These are phyloP conservation scores for Madurella mycetomatis DNA, from an alignment of 2,329 filamentous ascomycete species.

Conservation along the genomic window DNA sequence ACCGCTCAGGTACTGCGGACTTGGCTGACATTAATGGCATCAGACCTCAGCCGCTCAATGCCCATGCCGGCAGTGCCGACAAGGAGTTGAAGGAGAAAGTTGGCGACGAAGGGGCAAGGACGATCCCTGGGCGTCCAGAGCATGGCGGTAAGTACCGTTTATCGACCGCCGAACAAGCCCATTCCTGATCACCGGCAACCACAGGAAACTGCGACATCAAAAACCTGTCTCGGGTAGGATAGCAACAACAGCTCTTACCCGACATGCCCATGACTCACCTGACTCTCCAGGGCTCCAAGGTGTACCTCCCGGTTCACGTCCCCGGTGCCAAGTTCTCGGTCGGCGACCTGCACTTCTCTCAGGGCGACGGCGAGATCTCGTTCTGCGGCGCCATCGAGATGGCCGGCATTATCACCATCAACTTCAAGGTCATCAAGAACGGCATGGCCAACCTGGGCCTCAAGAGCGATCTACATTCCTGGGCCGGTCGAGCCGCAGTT, in stretches of 20 bases:
- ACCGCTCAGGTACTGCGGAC: background rate
- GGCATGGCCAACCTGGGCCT: conserved; percentile 70
- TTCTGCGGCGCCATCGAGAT: conserved; percentile 92
- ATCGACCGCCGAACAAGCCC: no score
- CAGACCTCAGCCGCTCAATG: conserved; percentile 61
- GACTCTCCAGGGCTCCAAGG: conserved; percentile 50
- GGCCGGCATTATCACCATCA: conserved; percentile 86
- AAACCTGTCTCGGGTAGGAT: conserved; percentile 28
- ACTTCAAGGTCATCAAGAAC: conserved; percentile 80
- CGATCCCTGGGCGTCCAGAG: conserved; percentile 78
- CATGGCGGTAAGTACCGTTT: conserved; percentile 59
- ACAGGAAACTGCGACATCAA: conserved; percentile 30
- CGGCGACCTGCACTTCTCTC: conserved; percentile 81
- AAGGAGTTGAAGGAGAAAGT: conserved; percentile 60
- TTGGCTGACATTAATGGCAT: background rate
- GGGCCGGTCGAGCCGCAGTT: conserved; percentile 88
- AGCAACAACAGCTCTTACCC: background rate
- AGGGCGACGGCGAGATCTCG: conserved; percentile 86
- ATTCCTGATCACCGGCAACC: background rate
- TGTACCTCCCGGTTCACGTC: conserved; percentile 85
- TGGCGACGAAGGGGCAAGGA: conserved; percentile 73
- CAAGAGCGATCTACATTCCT: conserved; percentile 75
- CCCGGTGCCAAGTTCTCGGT: conserved; percentile 84
- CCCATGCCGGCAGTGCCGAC: conserved; percentile 65
- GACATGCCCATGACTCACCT: conserved; percentile 67